Evolutionary conservation across 495 filamentous ascomycete species (phyloP).

Genomic region (Letharia lupina): DNA sequence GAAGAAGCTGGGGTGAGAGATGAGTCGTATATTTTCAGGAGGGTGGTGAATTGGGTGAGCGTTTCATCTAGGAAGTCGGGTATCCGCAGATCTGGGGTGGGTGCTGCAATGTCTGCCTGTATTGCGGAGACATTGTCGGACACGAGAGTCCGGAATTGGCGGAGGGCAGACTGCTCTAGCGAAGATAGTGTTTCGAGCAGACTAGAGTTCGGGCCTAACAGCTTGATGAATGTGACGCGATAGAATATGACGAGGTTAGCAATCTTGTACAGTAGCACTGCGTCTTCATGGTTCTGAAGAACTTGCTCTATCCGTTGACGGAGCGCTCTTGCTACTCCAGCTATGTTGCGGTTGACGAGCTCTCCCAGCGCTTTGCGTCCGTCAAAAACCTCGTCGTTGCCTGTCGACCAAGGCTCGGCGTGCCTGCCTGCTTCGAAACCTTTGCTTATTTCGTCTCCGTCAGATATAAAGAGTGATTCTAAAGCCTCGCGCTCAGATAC

Average conservation of each 20-base stretch:
- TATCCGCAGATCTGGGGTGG: constrained; percentile 60
- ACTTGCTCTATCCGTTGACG: constrained; percentile 83
- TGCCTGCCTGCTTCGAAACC: constrained; percentile 78
- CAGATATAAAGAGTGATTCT: constrained; percentile 81
- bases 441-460: constrained; percentile 83
- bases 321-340: constrained; percentile 65
- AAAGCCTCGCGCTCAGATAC: constrained; percentile 91
- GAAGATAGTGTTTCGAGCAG: constrained; percentile 59
- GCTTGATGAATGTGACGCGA: constrained; percentile 67
- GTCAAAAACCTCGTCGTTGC: constrained; percentile 66
- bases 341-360: constrained; percentile 78
- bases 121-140: constrained; percentile 67
- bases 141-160: constrained; percentile 72
- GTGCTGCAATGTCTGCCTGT: constrained; percentile 58
- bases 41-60: constrained; percentile 59
- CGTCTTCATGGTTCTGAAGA: constrained; percentile 85
- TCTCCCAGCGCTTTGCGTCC: constrained; percentile 76
- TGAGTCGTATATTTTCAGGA: constrained; percentile 78
- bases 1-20: constrained; percentile 53
- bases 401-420: constrained; percentile 76
- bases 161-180: constrained; percentile 69
- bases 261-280: constrained; percentile 79
- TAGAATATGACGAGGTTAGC: constrained; percentile 88
- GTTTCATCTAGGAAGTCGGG: constrained; percentile 81
- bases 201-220: constrained; percentile 61